Base-by-base conservation (phyloP, 1,139 yeast genomes). In the Hansenula sp. region DNA sequence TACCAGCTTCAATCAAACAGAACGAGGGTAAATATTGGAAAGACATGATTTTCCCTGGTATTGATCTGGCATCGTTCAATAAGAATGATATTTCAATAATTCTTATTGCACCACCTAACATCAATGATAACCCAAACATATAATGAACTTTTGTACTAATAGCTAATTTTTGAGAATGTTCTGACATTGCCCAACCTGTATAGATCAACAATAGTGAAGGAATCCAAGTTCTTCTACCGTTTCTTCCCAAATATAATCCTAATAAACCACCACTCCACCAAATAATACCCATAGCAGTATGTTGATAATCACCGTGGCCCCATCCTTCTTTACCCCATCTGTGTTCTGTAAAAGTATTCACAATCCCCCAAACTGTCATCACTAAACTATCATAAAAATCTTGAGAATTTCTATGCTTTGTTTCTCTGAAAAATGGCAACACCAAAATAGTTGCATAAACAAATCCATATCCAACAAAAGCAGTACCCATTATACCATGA, bases 191-290 rank as follows among this genome's bases (percentile, higher is more conserved):
- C 75, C 88, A 90, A 2, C 97, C 97, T 0, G 97, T 90, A 57
- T 83, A 82, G 10, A 89, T 77, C 51, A 90, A 74, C 37, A 92
- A 75, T 32, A 88, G 53, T 1, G 95, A 82, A 4, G 97, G 97
- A 29, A 90, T 65, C 54, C 82, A 85, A 34, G 85, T 76, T 48
- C 97, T 73, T 42, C 59, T 62, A 26, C 83, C 79, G 40, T 74
- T 73, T 53, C 82, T 65, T 2, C 95, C 75, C 39, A 89, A 65
- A 62, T 75, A 84, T 52, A 90, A 70, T 0, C 97, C 97, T 19
- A 88, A 64, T 50, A 88, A 66, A 2, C 97, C 97, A 37, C 96
- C 95, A 42, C 88, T 78, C 94, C 96, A 89, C 95, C 97, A 90
- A 31, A 90, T 73, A 43, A 90, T 84, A 2, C 97, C 97, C 96